Percentiles rank a stretch among this genome's conserved stretches.
phyloP scores from a whole-genome alignment of 2,329 filamentous ascomycete species.

The Conoideocrella luteorostrata region DNA sequence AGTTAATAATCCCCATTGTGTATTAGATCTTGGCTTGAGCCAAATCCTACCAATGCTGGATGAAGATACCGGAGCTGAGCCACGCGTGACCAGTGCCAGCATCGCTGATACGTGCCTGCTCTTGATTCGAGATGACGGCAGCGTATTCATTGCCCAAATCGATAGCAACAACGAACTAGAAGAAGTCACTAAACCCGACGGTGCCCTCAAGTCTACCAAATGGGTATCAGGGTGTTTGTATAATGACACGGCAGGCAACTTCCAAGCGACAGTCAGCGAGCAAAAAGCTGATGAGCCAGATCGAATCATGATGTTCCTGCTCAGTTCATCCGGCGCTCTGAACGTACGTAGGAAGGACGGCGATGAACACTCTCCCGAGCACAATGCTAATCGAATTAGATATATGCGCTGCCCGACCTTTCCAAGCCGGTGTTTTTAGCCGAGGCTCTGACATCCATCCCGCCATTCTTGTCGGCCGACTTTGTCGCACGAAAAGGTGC shows the following conservation, averaged over 20 bases:
- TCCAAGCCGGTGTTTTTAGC: constrained; percentile 65
- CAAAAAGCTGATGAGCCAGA: constrained; percentile 33
- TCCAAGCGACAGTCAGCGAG: constrained; percentile 36
- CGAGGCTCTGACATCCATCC: constrained; percentile 71
- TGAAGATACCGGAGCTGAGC: constrained; percentile 78
- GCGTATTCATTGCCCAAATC: constrained; percentile 70
- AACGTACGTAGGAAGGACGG: too few species aligned
- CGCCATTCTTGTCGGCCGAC: constrained; percentile 67
- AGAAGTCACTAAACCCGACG: constrained; percentile 62
- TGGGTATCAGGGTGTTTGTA: constrained; percentile 86
- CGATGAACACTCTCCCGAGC: too few species aligned
- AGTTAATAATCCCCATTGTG: constrained; percentile 12
- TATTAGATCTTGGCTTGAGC: constrained; percentile 72
- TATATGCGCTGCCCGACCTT: constrained; percentile 72
- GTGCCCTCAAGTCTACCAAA: constrained; percentile 51
- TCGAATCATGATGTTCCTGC: constrained; percentile 66
- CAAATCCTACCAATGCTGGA: constrained; percentile 93
- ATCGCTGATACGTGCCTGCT: constrained; percentile 83
- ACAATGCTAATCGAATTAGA: constrained; percentile 38
- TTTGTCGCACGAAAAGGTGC: constrained; percentile 63
- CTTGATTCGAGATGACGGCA: constrained; percentile 76
- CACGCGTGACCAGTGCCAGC: constrained; percentile 70
- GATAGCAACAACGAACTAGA: constrained; percentile 76
- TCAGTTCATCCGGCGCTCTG: constrained; percentile 68
- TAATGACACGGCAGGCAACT: constrained; percentile 53